Percentiles rank a stretch among this genome's conserved stretches.
Evolutionary conservation across 305 asterid genomes (phyloP).

Genomic region (Plantago coronopus): DNA sequence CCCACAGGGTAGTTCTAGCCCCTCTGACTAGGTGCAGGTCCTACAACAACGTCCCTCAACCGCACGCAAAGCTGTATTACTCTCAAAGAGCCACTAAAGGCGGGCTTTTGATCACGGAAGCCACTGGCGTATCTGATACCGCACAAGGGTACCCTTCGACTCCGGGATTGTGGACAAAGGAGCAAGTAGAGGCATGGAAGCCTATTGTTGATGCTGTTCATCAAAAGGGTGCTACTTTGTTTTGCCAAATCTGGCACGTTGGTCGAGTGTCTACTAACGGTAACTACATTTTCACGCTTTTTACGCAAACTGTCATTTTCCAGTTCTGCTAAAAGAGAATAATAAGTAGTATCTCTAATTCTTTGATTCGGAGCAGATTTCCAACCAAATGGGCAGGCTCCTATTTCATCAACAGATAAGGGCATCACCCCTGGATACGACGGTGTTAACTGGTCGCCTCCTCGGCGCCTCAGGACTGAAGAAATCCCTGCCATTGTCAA

Average conservation of each 20-base stretch:
- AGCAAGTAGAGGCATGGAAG: background rate
- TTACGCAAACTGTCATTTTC: too few species aligned
- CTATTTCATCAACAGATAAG: background rate
- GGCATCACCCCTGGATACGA: background rate
- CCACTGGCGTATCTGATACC: background rate
- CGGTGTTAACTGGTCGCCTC: background rate
- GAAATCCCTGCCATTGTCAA: background rate
- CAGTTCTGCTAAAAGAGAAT: too few species aligned
- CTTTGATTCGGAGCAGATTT: background rate
- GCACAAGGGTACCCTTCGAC: background rate
- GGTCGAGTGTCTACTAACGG: too few species aligned
- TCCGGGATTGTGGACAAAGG: background rate
- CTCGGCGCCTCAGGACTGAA: background rate
- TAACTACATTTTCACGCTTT: too few species aligned
- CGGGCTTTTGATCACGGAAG: background rate
- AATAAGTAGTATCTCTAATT: too few species aligned
- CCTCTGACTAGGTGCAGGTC: background rate
- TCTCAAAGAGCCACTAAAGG: background rate
- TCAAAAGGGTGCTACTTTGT: background rate
- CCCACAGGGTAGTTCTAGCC: background rate
- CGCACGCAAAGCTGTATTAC: background rate
- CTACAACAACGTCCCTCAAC: background rate
- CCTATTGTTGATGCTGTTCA: slow-evolving; percentile 3
- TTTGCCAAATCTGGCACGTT: background rate
- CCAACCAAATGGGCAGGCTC: background rate